phyloP scores from a whole-genome alignment of 2,329 filamentous ascomycete genomes.

The Ampelomyces quisqualis region DNA sequence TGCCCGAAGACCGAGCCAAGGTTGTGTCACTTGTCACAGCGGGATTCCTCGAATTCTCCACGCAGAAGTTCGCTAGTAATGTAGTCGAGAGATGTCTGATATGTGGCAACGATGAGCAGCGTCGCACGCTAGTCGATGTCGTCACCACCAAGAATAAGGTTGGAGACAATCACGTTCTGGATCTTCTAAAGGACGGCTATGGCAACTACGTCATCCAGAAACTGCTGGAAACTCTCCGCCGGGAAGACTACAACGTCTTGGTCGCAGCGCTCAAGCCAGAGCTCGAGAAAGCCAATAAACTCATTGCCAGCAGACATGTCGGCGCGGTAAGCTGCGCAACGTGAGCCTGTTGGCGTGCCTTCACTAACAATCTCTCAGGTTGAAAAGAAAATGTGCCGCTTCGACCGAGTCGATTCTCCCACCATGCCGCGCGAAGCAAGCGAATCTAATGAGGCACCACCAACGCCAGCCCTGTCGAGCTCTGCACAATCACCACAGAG shows the following conservation, averaged over 20 bases:
- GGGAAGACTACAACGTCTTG: constrained; percentile 47
- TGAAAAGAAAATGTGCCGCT: constrained; percentile 53
- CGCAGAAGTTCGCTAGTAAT: constrained; percentile 96
- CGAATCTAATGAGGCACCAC: constrained; percentile 42
- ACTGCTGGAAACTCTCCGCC: constrained; percentile 58
- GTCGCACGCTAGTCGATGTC: constrained; percentile 62
- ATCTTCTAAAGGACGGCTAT: constrained; percentile 84
- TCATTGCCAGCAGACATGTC: constrained; percentile 48
- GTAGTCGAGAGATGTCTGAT: constrained; percentile 93
- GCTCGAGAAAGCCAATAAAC: constrained; percentile 47
- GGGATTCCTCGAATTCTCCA: constrained; percentile 74
- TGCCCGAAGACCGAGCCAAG: constrained; percentile 67
- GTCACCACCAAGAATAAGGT: constrained; percentile 56
- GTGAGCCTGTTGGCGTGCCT: not conserved
- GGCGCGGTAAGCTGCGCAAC: constrained; percentile 34
- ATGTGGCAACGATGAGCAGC: constrained; percentile 67
- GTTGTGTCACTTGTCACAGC: constrained; percentile 74
- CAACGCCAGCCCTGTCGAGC: constrained; percentile 65
- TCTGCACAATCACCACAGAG: constrained; percentile 70
- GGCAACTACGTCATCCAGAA: constrained; percentile 98
- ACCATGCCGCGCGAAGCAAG: constrained; percentile 24
- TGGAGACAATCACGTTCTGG: constrained; percentile 68
- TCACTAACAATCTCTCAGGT: constrained; percentile 32
- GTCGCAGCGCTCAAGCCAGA: constrained; percentile 48
- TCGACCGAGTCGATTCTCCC: constrained; percentile 37